Evolutionary conservation across 2,329 filamentous ascomycete species (phyloP).

Genomic region (Graphilbum ipis-grandicollis): DNA sequence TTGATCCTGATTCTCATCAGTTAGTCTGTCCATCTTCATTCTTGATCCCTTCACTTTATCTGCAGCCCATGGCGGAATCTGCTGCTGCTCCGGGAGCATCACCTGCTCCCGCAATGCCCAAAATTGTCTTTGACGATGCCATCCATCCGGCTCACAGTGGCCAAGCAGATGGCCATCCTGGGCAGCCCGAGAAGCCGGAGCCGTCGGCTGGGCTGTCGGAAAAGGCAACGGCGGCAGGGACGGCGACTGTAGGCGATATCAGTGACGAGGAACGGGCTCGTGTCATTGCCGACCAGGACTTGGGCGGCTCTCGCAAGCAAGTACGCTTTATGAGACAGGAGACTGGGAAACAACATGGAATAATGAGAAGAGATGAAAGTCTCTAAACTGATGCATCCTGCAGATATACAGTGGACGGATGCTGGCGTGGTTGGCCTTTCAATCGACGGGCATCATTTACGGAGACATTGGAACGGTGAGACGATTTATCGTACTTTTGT

Average conservation of each 20-base stretch:
- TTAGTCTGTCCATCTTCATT: too few species aligned
- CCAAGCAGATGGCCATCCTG: too few species aligned
- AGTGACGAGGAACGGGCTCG: conserved; percentile 9
- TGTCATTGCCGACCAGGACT: conserved; percentile 6
- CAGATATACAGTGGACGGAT: conserved; percentile 11
- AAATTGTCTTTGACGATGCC: too few species aligned
- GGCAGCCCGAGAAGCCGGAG: too few species aligned
- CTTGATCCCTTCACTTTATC: too few species aligned
- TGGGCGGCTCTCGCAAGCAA: conserved; percentile 7
- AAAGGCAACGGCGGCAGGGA: not conserved
- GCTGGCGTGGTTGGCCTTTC: conserved; percentile 36
- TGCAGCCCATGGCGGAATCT: too few species aligned
- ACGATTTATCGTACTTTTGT: conserved; percentile 6
- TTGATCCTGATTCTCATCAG: too few species aligned
- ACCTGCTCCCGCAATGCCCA: too few species aligned
- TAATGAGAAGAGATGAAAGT: not conserved
- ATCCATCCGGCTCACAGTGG: too few species aligned
- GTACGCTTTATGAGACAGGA: conserved; percentile 3
- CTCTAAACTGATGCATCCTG: conserved; percentile 5
- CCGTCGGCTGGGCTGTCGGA: too few species aligned
- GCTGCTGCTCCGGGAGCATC: too few species aligned
- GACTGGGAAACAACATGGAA: not conserved
- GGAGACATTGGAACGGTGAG: conserved; percentile 42
- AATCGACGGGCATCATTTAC: conserved; percentile 50
- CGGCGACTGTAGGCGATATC: conserved; percentile 1